Conservation (phyloP, 169 alveolate genomes). For the Cryptosporidium xiaoi region DNA sequence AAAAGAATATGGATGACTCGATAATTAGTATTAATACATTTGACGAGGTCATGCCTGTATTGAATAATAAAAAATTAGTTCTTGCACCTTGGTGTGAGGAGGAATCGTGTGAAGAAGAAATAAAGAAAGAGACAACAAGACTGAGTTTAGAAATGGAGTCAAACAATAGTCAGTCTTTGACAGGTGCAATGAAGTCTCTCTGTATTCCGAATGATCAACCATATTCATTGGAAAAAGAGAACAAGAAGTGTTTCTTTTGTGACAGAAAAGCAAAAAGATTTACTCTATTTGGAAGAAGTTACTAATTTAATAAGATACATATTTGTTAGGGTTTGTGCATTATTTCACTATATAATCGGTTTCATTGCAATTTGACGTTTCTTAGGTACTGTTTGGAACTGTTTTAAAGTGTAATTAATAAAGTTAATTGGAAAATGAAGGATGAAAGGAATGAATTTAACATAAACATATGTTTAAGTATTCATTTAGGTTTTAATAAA, state of each 20-base stretch:
- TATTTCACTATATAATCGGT: too few species aligned
- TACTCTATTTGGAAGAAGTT: constrained; percentile 95
- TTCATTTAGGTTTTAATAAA: too few species aligned
- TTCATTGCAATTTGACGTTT: too few species aligned
- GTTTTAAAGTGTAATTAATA: too few species aligned
- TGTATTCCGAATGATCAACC: constrained; percentile 95
- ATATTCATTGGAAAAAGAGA: constrained; percentile 86
- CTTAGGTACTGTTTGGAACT: too few species aligned
- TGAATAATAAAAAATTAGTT: constrained; percentile 84
- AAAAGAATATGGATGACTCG: constrained; percentile 77
- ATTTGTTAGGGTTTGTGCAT: too few species aligned
- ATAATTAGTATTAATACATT: constrained; percentile 77
- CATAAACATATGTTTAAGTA: too few species aligned
- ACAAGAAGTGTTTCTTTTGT: constrained; percentile 94
- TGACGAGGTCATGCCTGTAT: constrained; percentile 87
- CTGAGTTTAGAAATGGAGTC: constrained; percentile 63
- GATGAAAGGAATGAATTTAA: too few species aligned
- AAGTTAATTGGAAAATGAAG: too few species aligned
- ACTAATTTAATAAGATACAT: constrained; percentile 78
- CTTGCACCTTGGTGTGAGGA: constrained; percentile 93
- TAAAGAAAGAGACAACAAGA: constrained; percentile 80
- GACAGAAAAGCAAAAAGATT: constrained; percentile 93
- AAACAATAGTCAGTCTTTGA: constrained; percentile 70
- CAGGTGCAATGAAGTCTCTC: constrained; percentile 97
- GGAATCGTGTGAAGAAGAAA: constrained; percentile 81